phyloP scores from a whole-genome alignment of 177 flowering plant genomes.

The Vitis hybrid region DNA sequence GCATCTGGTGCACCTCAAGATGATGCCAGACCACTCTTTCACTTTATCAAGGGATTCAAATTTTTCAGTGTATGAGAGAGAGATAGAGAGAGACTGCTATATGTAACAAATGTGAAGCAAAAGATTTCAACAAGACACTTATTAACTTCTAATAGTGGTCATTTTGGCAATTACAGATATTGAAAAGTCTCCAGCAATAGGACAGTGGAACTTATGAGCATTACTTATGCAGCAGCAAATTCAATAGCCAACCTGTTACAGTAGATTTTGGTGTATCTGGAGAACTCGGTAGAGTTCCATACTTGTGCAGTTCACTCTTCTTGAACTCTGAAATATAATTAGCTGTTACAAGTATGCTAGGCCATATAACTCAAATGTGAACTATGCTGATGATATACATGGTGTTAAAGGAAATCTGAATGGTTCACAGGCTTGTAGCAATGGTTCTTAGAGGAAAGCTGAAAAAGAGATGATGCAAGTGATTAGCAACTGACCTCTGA shows the following conservation, averaged over 20 bases:
- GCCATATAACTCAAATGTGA: neutral
- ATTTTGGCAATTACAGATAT: too few relatives aligned
- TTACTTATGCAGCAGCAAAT: neutral
- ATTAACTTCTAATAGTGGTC: too few relatives aligned
- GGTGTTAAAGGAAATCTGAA: neutral
- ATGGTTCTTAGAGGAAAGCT: neutral
- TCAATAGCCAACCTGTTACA: constrained; percentile 33
- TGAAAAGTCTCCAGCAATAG: too few relatives aligned
- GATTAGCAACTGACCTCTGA: constrained; percentile 42
- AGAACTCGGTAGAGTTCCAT: constrained; percentile 27
- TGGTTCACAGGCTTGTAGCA: neutral
- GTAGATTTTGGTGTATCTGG: constrained; percentile 25
- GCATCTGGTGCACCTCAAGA: too few relatives aligned
- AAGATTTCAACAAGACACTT: too few relatives aligned
- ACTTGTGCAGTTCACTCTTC: constrained; percentile 42
- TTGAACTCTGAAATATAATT: constrained; percentile 46
- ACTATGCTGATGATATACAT: neutral
- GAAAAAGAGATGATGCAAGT: neutral
- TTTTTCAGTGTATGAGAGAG: too few relatives aligned
- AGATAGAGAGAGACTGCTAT: too few relatives aligned
- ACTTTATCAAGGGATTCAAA: too few relatives aligned
- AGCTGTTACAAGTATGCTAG: neutral
- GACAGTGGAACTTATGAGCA: too few relatives aligned
- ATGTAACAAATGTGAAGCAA: too few relatives aligned
- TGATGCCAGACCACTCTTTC: too few relatives aligned